Percentiles rank a stretch among this genome's conserved stretches.
Conservation (phyloP, 2,329 filamentous ascomycete species). For the Scorias spongiosa region DNA sequence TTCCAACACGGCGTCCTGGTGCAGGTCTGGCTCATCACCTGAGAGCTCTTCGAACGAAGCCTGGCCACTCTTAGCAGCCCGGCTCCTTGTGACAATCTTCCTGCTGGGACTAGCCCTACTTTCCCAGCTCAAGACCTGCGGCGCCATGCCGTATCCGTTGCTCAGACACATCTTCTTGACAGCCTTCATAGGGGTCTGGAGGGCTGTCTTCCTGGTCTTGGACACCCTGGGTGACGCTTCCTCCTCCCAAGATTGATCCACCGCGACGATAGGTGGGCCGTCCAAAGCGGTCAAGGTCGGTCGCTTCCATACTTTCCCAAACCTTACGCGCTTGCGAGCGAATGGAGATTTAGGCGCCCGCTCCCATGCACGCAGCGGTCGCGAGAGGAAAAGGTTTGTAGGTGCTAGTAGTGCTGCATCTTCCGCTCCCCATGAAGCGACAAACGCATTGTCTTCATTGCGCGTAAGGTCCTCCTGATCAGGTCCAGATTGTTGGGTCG, state of each 20-base stretch:
- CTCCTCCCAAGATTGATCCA: not conserved
- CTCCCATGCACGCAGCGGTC: constrained; percentile 34
- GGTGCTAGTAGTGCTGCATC: constrained; percentile 28
- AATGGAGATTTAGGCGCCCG: constrained; percentile 29
- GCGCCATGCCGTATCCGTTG: constrained; percentile 6
- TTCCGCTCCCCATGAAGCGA: constrained; percentile 25
- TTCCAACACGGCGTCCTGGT: not conserved
- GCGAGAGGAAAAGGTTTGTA: constrained; percentile 24
- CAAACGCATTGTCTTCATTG: constrained; percentile 11
- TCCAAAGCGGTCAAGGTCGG: not conserved
- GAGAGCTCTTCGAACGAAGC: constrained; percentile 5
- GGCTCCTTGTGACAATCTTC: constrained; percentile 17
- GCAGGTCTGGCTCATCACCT: constrained; percentile 1
- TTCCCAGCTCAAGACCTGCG: constrained; percentile 14
- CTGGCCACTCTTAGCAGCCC: constrained; percentile 6
- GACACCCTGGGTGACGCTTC: not conserved
- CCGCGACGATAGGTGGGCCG: not conserved
- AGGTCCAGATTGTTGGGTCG: not conserved
- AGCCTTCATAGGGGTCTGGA: constrained; percentile 23
- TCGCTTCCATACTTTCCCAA: constrained; percentile 32
- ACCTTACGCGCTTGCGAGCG: constrained; percentile 18
- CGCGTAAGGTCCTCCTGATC: not conserved
- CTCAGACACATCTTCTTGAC: constrained; percentile 31
- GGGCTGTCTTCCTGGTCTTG: constrained; percentile 3
- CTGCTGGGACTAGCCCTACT: constrained; percentile 13